Base-by-base conservation (phyloP, 2,329 filamentous ascomycete species). In the Coniochaeta prunicola region DNA sequence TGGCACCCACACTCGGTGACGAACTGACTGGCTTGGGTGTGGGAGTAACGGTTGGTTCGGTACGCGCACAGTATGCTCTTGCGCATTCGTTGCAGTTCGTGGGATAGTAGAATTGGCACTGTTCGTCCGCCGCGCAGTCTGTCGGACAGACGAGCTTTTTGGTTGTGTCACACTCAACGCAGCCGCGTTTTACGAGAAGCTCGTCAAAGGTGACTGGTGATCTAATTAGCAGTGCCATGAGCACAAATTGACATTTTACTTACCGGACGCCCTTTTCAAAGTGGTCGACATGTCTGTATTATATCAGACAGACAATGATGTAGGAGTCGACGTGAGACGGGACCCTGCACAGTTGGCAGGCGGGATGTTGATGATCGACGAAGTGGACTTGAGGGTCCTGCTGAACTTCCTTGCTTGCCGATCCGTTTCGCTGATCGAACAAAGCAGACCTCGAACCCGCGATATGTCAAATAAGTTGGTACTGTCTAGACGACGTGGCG, bases 1-100 rank as follows among this genome's bases (percentile, higher is more conserved):
- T 97, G 34, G 91, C 90, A 45, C 92, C 92, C 1, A 88, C 79
- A 65, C 90, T 92, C 8, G 88, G 83, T 8, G 83, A 80, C 12
- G 76, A 75, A 67, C 68, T 59, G 58, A 33, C 28, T 31, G 33
- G 50, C 7, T 30, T n/a, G 4, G 54, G 54, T 1, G 42, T 63
- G 65, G 65, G 40, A 17, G 59, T 59, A 34, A 63, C 57, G 4
- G 26, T 24, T 13, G 30, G 3, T 21, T 59, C 57, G 48, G 64
- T 66, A 21, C 54, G 61, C 56, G 73, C 68, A 66, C 83, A 84
- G 60, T 80, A 68, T 17, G 78, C 76, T 58, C 72, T 72, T 9
- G 78, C 67, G 62, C 82, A 85, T 63, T 75, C 70, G 1, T 66
- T 70, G 67, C 80, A 84, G 53, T 72, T 74, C 48, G 75, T 64